These are phyloP conservation scores for Remersonia thermophila DNA, from an alignment of 2,329 filamentous ascomycete species.

Conservation along the genomic window DNA sequence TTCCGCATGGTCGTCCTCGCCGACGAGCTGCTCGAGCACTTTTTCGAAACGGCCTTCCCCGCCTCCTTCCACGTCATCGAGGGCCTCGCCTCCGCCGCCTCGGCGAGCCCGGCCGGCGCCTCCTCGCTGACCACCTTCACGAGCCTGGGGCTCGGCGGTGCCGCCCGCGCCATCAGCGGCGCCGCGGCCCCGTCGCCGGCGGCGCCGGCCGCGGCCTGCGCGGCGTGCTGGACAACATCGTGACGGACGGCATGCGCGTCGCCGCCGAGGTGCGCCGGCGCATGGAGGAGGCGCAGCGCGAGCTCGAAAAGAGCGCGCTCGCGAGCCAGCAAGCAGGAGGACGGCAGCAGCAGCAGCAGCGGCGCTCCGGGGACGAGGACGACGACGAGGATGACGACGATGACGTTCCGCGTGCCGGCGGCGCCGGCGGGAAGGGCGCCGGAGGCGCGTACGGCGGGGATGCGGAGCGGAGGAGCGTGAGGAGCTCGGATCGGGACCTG, in stretches of 20 bases:
- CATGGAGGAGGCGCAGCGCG: conserved; percentile 91
- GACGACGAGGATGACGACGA: conserved; percentile 40
- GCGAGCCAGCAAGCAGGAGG: too few species aligned
- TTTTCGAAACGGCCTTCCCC: conserved; percentile 93
- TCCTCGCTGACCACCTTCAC: conserved; percentile 78
- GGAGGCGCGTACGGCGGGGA: conserved; percentile 37
- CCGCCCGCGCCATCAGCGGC: conserved; percentile 30
- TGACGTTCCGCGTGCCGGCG: conserved; percentile 16
- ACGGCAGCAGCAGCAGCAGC: conserved; percentile 39
- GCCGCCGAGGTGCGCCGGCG: conserved; percentile 81
- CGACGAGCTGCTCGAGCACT: conserved; percentile 88
- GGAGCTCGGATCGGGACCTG: conserved; percentile 56
- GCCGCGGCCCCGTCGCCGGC: conserved; percentile 1
- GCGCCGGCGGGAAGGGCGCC: conserved; percentile 12
- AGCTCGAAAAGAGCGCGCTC: conserved; percentile 74
- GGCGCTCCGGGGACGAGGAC: conserved; percentile 59
- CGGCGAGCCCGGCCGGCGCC: conserved; percentile 37
- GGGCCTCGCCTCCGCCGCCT: conserved; percentile 31
- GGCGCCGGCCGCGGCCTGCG: conserved; percentile 57
- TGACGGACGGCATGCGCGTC: conserved; percentile 92
- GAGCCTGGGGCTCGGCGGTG: conserved; percentile 44
- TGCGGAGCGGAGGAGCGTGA: conserved; percentile 49
- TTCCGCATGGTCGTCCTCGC: conserved; percentile 98
- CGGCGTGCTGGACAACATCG: conserved; percentile 92
- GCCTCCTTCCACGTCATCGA: conserved; percentile 83